Evolutionary conservation across 768 basidiomycete species (phyloP), one percentile per base, ranked within the genome.

Genomic region (Phaeotremella skinneri): DNA sequence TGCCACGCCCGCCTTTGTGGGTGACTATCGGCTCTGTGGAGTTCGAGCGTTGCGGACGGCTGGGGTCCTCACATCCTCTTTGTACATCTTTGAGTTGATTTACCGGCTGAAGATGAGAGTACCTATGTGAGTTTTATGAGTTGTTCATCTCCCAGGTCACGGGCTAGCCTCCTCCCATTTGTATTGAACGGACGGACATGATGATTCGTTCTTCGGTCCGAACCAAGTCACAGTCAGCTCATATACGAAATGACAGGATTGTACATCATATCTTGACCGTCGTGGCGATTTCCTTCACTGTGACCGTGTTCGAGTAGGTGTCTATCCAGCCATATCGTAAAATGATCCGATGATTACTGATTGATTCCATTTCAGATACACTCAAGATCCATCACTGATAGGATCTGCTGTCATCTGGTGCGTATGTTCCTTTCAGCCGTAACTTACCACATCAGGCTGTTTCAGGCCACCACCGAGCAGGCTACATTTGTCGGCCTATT

Each of bases 391-490:
- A 11, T 14, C 13, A 13, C 21, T 45, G 7, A 51, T 69, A 23
- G 39, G 63, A 3, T 62, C 62, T 9, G 64, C 56, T 17, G 41
- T 69, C 17, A 57, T 69, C 27, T 69, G 68, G 67, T 63, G 50
- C 45, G 62, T 57, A 17, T 4, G 6, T 27, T n/a, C 31, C 37
- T 17, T 11, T 23, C 3, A 6, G 17, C 26, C 34, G 41, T 13
- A 17, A 31, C 21, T 20, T n/a, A 6, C n/a, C 16, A 26, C 11
- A 3, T 9, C 23, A 68, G 66, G 67, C 41, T 69, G 20, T 67
- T 69, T 55, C 68, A 70, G 58, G 69, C 69, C 1, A 70, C 69
- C 20, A 68, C 66, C 4, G 69, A 70, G 42, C 69, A 70, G 37
- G 43, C 57, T 2, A 65, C 63, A 5, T 70, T 70, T 43, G 16